Evolutionary conservation across 768 basidiomycete species (phyloP).

Genomic region (Gymnopilus junonius): DNA sequence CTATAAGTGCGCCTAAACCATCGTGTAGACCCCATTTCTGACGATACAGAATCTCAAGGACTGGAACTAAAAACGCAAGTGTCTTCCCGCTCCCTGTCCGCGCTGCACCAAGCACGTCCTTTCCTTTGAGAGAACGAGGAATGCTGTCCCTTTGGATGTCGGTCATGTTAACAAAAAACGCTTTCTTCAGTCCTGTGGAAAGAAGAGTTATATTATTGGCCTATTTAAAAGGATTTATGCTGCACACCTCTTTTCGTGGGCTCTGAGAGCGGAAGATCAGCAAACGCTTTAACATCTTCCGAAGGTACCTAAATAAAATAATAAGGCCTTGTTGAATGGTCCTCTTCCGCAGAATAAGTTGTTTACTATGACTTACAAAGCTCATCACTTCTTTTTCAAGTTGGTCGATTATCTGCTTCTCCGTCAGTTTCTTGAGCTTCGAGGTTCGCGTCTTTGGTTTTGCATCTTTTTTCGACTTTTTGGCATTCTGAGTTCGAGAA

Average conservation of each 20-base stretch:
- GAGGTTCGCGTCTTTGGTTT: conserved; percentile 23
- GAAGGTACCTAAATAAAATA: conserved; percentile 49
- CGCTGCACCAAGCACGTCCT: conserved; percentile 96
- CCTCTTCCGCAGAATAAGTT: not conserved
- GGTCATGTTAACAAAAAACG: conserved; percentile 87
- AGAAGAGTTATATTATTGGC: not conserved
- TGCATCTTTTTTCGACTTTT: conserved; percentile 22
- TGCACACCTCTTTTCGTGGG: conserved; percentile 70
- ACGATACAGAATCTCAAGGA: conserved; percentile 86
- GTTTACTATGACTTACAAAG: conserved; percentile 44
- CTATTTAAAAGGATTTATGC: not conserved
- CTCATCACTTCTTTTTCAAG: conserved; percentile 52
- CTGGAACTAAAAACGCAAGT: conserved; percentile 92
- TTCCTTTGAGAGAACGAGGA: conserved; percentile 89
- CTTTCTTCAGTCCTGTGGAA: conserved; percentile 77
- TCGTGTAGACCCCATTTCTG: conserved; percentile 95
- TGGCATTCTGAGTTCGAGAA: conserved; percentile 20
- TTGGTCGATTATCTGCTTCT: conserved; percentile 53
- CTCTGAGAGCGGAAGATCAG: conserved; percentile 79
- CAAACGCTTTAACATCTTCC: conserved; percentile 59
- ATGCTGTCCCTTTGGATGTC: conserved; percentile 92
- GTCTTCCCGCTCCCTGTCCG: conserved; percentile 95
- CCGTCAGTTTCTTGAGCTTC: conserved; percentile 47
- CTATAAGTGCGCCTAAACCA: conserved; percentile 89
- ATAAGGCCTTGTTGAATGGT: not conserved